phyloP scores from a whole-genome alignment of 106 monocot genomes.

The Apostasia ramifera region DNA sequence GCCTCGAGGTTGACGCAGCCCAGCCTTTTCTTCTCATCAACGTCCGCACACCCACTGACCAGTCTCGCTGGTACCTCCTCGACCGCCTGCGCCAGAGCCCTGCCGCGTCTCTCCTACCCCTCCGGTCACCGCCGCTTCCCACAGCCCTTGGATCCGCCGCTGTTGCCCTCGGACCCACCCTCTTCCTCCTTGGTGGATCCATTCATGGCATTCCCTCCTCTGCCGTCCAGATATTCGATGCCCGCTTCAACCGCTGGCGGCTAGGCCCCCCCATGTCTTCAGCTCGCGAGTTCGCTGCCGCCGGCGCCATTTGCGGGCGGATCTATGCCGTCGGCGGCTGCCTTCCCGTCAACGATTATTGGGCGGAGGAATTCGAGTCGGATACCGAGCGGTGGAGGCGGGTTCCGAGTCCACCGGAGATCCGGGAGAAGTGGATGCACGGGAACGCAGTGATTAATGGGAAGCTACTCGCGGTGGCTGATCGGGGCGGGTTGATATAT shows the following conservation, averaged over 20 bases:
- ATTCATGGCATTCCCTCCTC: conserved; percentile 22
- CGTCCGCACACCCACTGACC: conserved; percentile 14
- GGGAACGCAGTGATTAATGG: conserved; percentile 56
- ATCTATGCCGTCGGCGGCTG: conserved; percentile 74
- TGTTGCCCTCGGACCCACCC: conserved; percentile 15
- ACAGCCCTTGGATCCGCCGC: conserved; percentile 20
- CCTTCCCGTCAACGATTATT: conserved; percentile 24
- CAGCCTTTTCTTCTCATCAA: conserved; percentile 31
- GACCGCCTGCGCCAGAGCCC: conserved; percentile 7
- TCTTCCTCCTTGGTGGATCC: conserved; percentile 68
- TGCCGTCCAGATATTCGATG: conserved; percentile 50
- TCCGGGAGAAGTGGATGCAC: conserved; percentile 81
- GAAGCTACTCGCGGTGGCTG: conserved; percentile 66
- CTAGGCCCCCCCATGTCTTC: conserved; percentile 52
- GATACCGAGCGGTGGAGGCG: conserved; percentile 21
- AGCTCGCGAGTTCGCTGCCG: conserved; percentile 57
- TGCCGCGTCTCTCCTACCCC: conserved; percentile 16
- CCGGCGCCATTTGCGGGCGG: conserved; percentile 22
- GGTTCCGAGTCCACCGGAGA: conserved; percentile 38
- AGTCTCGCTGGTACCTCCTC: conserved; percentile 34
- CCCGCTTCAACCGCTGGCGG: conserved; percentile 29
- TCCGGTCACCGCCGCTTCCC: conserved; percentile 21
- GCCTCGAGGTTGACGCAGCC: conserved; percentile 12
- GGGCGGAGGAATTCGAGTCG: conserved; percentile 62
- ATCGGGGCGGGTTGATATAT: conserved; percentile 64